Evolutionary conservation across 306 rosid species (phyloP).

Genomic region (Argentina anserina): DNA sequence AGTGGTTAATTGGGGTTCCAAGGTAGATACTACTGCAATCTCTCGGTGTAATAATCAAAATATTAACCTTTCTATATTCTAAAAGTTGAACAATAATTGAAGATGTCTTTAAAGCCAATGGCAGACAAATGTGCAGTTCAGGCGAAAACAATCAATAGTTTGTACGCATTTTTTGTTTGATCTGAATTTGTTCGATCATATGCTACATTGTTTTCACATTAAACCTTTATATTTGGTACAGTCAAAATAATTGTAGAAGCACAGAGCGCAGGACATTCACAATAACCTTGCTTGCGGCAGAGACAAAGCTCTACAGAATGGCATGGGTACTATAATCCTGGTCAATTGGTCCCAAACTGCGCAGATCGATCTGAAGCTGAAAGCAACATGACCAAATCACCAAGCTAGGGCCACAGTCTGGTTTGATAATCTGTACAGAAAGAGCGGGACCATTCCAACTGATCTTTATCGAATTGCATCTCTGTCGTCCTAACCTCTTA

Average conservation of each 20-base stretch:
- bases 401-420: background rate
- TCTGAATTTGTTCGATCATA: no score
- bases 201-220: background rate
- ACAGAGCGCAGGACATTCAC: constrained; percentile 5
- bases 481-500: background rate
- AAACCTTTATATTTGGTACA: background rate
- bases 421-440: background rate
- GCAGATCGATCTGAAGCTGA: background rate
- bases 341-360: constrained; percentile 12
- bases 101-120: background rate
- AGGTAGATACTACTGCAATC: no score
- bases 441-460: constrained; percentile 1
- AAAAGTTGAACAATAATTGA: background rate
- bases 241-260: background rate
- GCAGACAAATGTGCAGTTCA: background rate
- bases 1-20: no score
- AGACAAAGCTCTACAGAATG: background rate
- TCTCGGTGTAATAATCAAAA: no score
- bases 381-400: background rate
- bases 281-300: background rate
- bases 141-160: background rate
- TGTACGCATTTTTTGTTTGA: background rate
- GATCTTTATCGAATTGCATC: background rate
- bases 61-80: background rate
- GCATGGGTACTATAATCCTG: background rate